Conservation (phyloP, 306 rosid species). For the Pyrus betulifolia region DNA sequence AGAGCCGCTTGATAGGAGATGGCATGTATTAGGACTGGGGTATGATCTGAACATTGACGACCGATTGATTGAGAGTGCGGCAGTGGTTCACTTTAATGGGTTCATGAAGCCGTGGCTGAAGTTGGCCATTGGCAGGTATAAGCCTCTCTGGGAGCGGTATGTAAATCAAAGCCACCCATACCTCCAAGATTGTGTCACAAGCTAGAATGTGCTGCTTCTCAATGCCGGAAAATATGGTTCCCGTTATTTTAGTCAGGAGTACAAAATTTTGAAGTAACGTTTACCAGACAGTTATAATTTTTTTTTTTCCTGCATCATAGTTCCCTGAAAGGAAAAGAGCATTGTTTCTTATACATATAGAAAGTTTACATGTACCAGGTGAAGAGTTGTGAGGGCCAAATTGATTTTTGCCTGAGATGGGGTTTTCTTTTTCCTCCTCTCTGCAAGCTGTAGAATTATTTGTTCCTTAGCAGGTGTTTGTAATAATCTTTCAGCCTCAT, state of each 20-base stretch:
- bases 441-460: conserved; percentile 52
- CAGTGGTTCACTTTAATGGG: conserved; percentile 87
- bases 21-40: conserved; percentile 98
- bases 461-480: conserved; percentile 45
- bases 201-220: conserved; percentile 63
- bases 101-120: conserved; percentile 98
- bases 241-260: conserved; percentile 57
- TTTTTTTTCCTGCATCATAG: conserved; percentile 34
- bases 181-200: conserved; percentile 70
- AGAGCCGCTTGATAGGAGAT: conserved; percentile 98
- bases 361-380: conserved; percentile 45
- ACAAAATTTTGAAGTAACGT: conserved; percentile 68
- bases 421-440: conserved; percentile 39
- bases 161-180: conserved; percentile 73
- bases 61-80: conserved; percentile 88
- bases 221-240: conserved; percentile 25
- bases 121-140: conserved; percentile 81
- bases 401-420: conserved; percentile 56
- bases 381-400: conserved; percentile 36
- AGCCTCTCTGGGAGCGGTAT: conserved; percentile 82
- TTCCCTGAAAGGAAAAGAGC: conserved; percentile 29
- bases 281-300: conserved; percentile 33
- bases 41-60: conserved; percentile 81
- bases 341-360: conserved; percentile 47
- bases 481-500: conserved; percentile 50